phyloP scores from a whole-genome alignment of 1,139 yeast genomes.

The Saccharomyces pastorianus region DNA sequence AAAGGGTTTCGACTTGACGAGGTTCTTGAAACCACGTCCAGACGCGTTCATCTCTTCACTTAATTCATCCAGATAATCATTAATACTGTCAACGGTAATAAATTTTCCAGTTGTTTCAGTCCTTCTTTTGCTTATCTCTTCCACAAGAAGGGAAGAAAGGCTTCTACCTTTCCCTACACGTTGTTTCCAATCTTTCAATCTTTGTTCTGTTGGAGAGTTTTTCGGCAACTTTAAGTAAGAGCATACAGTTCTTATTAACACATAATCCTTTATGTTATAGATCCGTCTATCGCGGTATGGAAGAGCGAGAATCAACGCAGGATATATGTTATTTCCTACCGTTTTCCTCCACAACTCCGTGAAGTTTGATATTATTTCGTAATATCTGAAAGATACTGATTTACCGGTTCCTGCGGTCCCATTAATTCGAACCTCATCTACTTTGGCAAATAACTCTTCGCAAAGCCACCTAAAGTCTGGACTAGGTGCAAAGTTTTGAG shows the following conservation, averaged over 20 bases:
- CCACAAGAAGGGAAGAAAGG: slow-evolving; percentile 36
- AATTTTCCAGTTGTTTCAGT: slow-evolving; percentile 31
- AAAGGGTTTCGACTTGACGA: slow-evolving; percentile 35
- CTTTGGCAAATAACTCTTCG: slow-evolving; percentile 26
- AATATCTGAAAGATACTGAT: slow-evolving; percentile 16
- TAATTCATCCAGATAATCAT: slow-evolving; percentile 46
- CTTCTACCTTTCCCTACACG: slow-evolving; percentile 31
- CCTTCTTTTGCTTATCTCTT: slow-evolving; percentile 36
- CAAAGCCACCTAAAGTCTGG: slow-evolving; percentile 35
- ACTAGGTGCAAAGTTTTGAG: slow-evolving; percentile 29
- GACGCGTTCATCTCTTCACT: slow-evolving; percentile 32
- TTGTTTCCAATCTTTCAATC: slow-evolving; percentile 41
- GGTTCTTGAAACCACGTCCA: slow-evolving; percentile 19
- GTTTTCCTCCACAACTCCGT: slow-evolving; percentile 52
- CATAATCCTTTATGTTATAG: slow-evolving; percentile 47
- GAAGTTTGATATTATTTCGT: slow-evolving; percentile 34
- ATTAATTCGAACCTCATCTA: slow-evolving; percentile 19
- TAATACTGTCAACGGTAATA: slow-evolving; percentile 51
- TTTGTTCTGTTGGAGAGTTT: slow-evolving; percentile 41
- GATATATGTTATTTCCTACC: slow-evolving; percentile 65
- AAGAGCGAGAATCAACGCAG: slow-evolving; percentile 53
- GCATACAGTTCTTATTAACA: slow-evolving; percentile 40
- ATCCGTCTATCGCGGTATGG: slow-evolving; percentile 53
- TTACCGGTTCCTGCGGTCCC: slow-evolving; percentile 10
- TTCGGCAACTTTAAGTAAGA: slow-evolving; percentile 42